Evolutionary conservation across 768 basidiomycete genomes (phyloP).

Genomic region (Podaxis rugospora): DNA sequence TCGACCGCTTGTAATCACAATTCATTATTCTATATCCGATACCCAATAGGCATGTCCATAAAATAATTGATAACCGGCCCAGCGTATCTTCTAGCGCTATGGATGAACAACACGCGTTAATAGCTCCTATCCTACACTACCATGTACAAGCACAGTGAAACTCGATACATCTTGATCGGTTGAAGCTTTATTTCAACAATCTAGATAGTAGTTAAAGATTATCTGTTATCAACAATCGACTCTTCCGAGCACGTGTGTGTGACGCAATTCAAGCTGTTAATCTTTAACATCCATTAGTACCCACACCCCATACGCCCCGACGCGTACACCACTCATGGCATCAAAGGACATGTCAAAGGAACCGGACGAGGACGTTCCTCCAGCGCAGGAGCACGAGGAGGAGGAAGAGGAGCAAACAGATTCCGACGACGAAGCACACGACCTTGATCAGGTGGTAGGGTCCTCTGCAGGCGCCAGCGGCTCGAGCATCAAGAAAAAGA

Average conservation of each 20-base stretch:
- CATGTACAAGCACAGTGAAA: too few relatives aligned
- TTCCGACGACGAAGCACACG: background rate
- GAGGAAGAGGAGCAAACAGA: background rate
- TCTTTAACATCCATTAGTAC: background rate
- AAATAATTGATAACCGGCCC: too few relatives aligned
- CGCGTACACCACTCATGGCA: background rate
- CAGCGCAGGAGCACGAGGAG: background rate
- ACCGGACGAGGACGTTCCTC: background rate
- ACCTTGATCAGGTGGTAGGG: constrained; percentile 14
- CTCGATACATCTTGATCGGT: too few relatives aligned
- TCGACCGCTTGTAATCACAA: too few relatives aligned
- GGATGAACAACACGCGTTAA: too few relatives aligned
- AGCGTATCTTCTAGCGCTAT: too few relatives aligned
- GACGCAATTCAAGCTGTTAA: background rate
- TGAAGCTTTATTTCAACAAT: background rate
- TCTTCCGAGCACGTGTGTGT: background rate
- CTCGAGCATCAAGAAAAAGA: constrained; percentile 65
- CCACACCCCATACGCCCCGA: background rate
- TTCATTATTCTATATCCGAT: too few relatives aligned
- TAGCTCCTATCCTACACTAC: too few relatives aligned
- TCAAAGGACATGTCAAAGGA: background rate
- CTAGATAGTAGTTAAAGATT: background rate
- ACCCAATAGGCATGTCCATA: too few relatives aligned
- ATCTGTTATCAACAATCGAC: constrained; percentile 7
- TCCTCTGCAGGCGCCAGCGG: background rate